Percentiles rank a stretch among this genome's conserved stretches.
phyloP scores from a whole-genome alignment of 331 rosid species.

The Cydonia oblonga region DNA sequence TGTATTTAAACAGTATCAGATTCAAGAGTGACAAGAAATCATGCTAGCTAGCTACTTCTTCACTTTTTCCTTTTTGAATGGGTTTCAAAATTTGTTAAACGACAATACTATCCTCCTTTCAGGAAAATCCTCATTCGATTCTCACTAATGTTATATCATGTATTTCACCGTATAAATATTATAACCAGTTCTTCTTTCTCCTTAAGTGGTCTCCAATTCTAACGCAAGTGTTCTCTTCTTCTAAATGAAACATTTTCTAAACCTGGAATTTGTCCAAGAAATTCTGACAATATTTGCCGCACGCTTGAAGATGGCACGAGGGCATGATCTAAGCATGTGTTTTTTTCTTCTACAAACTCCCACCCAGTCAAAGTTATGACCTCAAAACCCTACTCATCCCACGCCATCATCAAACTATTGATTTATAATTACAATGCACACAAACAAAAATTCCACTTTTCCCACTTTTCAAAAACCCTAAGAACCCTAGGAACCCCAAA shows the following conservation, averaged over 20 bases:
- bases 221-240: not conserved
- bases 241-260: not conserved
- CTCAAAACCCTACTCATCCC: not conserved
- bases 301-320: conserved; percentile 1
- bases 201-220: too few relatives aligned
- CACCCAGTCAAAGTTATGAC: not conserved
- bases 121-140: not conserved
- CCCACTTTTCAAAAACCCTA: not conserved
- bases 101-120: not conserved
- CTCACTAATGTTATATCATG: too few relatives aligned
- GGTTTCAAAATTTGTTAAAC: not conserved
- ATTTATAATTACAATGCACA: not conserved
- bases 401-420: not conserved
- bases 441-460: not conserved
- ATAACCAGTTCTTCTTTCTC: too few relatives aligned
- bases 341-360: not conserved
- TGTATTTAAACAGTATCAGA: not conserved
- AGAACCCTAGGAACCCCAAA: too few relatives aligned
- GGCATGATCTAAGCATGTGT: not conserved
- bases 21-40: not conserved
- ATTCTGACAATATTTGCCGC: not conserved
- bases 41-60: not conserved
- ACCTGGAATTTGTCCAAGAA: not conserved
- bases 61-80: not conserved
- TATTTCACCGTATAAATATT: not conserved